Evolutionary conservation across 768 basidiomycete species (phyloP).

Genomic region (Leccinum subgranulosum): DNA sequence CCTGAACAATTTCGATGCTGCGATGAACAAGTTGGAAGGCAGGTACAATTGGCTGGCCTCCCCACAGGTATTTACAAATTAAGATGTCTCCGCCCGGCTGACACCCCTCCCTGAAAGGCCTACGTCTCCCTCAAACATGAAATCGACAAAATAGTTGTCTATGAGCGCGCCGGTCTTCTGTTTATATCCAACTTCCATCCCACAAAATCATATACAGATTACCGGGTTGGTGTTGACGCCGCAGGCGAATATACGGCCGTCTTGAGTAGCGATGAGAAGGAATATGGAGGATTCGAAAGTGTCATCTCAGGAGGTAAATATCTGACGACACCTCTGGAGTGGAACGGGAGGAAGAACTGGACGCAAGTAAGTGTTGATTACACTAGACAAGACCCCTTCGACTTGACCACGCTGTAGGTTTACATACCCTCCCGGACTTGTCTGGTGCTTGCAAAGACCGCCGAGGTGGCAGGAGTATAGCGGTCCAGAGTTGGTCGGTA

Average conservation of each 20-base stretch:
- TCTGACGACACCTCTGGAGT: conserved; percentile 81
- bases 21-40: conserved; percentile 86
- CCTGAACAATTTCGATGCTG: conserved; percentile 89
- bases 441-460: conserved; percentile 25
- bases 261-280: conserved; percentile 80
- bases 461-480: neutral
- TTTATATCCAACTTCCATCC: conserved; percentile 99
- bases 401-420: conserved; percentile 17
- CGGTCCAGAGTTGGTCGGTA: neutral
- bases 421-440: conserved; percentile 33
- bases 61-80: conserved; percentile 53
- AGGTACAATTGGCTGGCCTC: conserved; percentile 82
- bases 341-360: conserved; percentile 93
- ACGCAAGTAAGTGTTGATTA: conserved; percentile 55
- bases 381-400: neutral
- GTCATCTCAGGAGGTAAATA: conserved; percentile 60
- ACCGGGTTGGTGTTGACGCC: conserved; percentile 85
- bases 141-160: conserved; percentile 88
- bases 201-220: conserved; percentile 86
- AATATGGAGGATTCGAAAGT: conserved; percentile 89
- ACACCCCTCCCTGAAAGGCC: conserved; percentile 45
- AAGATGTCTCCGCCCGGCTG: neutral
- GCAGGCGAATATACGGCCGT: conserved; percentile 83
- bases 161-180: conserved; percentile 88
- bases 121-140: conserved; percentile 95